A percentile compares a stretch with the other conserved stretches of the same genome.
phyloP scores from a whole-genome alignment of 2,329 filamentous ascomycete species.

The Fusarium decemcellulare region DNA sequence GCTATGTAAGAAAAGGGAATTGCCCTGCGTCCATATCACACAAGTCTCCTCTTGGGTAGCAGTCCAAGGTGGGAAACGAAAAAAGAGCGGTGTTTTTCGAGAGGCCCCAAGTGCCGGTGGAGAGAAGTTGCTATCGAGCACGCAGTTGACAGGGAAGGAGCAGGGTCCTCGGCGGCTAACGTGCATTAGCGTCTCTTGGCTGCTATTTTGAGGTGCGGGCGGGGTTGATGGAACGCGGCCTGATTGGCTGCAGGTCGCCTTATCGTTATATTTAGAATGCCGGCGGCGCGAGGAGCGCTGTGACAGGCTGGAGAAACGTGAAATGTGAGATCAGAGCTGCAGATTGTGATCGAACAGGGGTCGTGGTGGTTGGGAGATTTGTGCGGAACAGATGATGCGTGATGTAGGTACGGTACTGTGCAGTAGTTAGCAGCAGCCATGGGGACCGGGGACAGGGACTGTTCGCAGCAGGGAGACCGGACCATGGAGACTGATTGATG shows the following conservation, averaged over 20 bases:
- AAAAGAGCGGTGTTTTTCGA: conserved; percentile 22
- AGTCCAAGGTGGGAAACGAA: neutral
- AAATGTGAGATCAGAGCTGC: conserved; percentile 30
- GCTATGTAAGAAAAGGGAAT: conserved; percentile 5
- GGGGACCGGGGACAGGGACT: neutral
- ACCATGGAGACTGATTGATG: no score
- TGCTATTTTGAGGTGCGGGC: conserved; percentile 36
- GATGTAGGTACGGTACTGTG: neutral
- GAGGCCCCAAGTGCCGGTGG: neutral
- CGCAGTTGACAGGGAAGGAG: neutral
- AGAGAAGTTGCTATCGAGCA: neutral
- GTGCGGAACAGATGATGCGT: conserved; percentile 12
- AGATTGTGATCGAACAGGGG: conserved; percentile 25
- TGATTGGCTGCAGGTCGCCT: conserved; percentile 29
- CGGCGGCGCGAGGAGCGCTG: conserved; percentile 20
- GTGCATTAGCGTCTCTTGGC: conserved; percentile 40
- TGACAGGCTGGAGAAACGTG: conserved; percentile 37
- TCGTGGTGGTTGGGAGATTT: neutral
- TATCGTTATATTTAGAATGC: conserved; percentile 37
- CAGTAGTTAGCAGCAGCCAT: neutral
- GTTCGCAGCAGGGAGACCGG: no score
- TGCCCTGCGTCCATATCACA: neutral
- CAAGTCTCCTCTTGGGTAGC: neutral
- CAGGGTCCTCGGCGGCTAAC: conserved; percentile 40
- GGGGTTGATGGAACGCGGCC: conserved; percentile 13